Base-by-base conservation (phyloP, 192 early-diverging fungal species). In the Coemansia sp. region DNA sequence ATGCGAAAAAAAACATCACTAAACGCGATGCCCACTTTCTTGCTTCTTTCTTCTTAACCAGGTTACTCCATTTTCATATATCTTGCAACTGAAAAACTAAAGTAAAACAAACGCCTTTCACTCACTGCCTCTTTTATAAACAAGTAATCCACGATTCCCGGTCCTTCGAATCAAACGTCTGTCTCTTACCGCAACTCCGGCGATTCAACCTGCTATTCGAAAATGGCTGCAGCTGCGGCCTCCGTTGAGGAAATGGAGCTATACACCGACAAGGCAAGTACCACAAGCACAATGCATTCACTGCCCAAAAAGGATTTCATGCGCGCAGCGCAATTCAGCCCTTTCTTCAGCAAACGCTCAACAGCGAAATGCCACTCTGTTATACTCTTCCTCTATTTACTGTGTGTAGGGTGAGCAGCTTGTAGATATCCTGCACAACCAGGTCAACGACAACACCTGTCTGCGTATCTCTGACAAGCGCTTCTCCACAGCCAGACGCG, bases 371-470 rank as follows among this genome's bases (percentile, higher is more conserved):
- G 15, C 11, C 20, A 22, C 45, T 25, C 23, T 22, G 15, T 3
- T 27, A 0, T 10, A 3, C 13, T 48, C 3, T 25, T 48, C 2
- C 15, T 3, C 11, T 48, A 6, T 25, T 48, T 2, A 20, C 17
- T 19, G 42, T 19, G 11, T 70, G 62, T 68, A 74, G 72, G 60
- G 56, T 17, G 65, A 67, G 50, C 76, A 79, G 71, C 34, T 65
- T 36, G 69, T 78, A 58, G 75, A 72, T 37, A 61, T 78, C 44
- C 27, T 72, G 45, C 75, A 78, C 55, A 47, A 61, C 57, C 76
- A 68, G 27, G 59, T 75, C 22, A 81, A 65, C 14, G 69, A 70
- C 50, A 73, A 81, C 60, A 65, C 63, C 14, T 68, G 68, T 29
- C 41, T 81, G 50, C 72, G 62, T n/a, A 59, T 81, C 9, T 38